phyloP scores from a whole-genome alignment of 2,329 filamentous ascomycete species.

The Daldinia sp. region DNA sequence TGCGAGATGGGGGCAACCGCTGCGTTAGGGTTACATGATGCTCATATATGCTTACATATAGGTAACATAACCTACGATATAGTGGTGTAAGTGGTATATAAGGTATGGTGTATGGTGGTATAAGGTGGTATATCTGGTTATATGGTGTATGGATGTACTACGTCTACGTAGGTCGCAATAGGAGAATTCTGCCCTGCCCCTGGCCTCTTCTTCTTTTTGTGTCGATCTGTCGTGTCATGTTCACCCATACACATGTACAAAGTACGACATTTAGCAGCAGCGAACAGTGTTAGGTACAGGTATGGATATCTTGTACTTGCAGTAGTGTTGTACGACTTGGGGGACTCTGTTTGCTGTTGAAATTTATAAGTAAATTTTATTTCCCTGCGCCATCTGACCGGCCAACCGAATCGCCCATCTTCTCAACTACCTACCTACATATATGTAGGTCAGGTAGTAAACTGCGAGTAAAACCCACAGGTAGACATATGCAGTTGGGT shows the following conservation, averaged over 20 bases:
- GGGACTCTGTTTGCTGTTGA: constrained; percentile 12
- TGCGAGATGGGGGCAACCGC: constrained; percentile 9
- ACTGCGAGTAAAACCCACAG: constrained; percentile 5
- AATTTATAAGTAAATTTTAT: background rate
- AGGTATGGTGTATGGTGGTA: too few relatives aligned
- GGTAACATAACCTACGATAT: constrained; percentile 2
- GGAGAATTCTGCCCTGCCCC: constrained; percentile 37
- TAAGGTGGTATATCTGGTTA: too few relatives aligned
- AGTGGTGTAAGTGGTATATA: background rate
- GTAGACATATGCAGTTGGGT: background rate
- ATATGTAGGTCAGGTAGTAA: background rate
- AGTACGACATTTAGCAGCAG: constrained; percentile 13
- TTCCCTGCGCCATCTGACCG: constrained; percentile 20
- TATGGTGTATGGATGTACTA: background rate
- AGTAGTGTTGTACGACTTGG: constrained; percentile 16
- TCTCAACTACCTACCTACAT: background rate
- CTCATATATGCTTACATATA: background rate
- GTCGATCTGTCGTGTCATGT: constrained; percentile 33
- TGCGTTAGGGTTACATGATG: constrained; percentile 4
- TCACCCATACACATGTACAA: constrained; percentile 29
- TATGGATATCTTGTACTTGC: background rate
- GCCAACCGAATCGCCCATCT: background rate
- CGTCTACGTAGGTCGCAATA: constrained; percentile 5
- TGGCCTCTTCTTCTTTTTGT: constrained; percentile 28
- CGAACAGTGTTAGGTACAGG: background rate